phyloP scores from a whole-genome alignment of 192 early-diverging fungal species.

The Coemansia sp. region DNA sequence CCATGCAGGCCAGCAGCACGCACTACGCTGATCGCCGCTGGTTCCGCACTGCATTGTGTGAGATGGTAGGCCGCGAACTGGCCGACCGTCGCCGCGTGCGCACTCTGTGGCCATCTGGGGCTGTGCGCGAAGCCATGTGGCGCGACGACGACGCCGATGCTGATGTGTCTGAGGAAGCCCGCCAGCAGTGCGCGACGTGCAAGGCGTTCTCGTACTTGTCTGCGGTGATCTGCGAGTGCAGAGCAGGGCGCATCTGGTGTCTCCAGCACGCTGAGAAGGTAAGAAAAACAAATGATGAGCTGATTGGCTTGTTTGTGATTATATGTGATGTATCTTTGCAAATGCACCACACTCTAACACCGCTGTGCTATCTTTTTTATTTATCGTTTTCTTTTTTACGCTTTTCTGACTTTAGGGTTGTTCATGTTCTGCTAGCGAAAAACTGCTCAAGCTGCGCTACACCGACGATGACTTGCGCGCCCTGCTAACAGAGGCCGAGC shows the following conservation, averaged over 20 bases:
- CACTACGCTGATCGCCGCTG: constrained; percentile 22
- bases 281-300: too few relatives aligned
- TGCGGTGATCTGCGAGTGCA: constrained; percentile 58
- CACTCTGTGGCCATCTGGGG: constrained; percentile 9
- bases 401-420: too few relatives aligned
- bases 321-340: too few relatives aligned
- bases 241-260: constrained; percentile 60
- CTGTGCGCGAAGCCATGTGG: constrained; percentile 23
- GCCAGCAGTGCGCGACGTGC: constrained; percentile 67
- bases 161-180: constrained; percentile 55
- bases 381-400: too few relatives aligned
- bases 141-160: constrained; percentile 40
- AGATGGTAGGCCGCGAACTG: constrained; percentile 58
- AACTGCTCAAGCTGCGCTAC: constrained; percentile 52
- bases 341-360: too few relatives aligned
- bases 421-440: too few relatives aligned
- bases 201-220: constrained; percentile 73
- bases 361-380: too few relatives aligned
- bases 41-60: constrained; percentile 44
- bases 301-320: too few relatives aligned
- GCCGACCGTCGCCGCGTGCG: constrained; percentile 44
- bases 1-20: constrained; percentile 45
- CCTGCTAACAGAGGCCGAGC: constrained; percentile 13
- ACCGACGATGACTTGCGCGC: constrained; percentile 49
- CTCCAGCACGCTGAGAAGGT: constrained; percentile 57